Base-by-base conservation (phyloP, 2,329 filamentous ascomycete genomes). In the Cytospora piceicola region DNA sequence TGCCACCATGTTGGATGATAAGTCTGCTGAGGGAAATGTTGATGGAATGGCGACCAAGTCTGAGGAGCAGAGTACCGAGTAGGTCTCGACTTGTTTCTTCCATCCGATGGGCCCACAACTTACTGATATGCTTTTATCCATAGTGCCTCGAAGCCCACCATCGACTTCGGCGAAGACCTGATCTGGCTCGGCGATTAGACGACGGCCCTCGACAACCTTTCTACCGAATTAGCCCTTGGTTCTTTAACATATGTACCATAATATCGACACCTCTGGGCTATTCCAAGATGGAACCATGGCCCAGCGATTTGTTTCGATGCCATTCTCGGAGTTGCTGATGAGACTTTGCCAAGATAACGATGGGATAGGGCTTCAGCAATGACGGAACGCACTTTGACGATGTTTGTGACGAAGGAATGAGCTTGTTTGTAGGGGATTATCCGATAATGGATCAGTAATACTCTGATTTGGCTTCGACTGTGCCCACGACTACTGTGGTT, bases 131-230 rank as follows among this genome's bases (percentile, higher is more conserved):
- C 4, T n/a, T 49, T 1, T n/a, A n/a, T 22, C 22, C 3, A 24
- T 49, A 49, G n/a, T 14, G 4, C 1, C 46, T 24, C n/a, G 9
- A 1, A 49, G n/a, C 46, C 46, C 20, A 49, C 7, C 8, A 14
- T 22, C 9, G 61, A 30, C 1, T 63, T 55, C 39, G 55, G 61
- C 27, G 53, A 57, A n/a, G 39, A 63, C 42, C 61, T 63, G 20
- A 63, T 63, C 53, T 29, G 30, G 29, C 36, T 63, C 54, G 14
- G 29, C 30, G 34, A 51, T 3, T 63, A 22, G 29, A 39, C 14
- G 1, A 5, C 6, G 24, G 22, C 29, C 17, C 39, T n/a, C 39
- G 29, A 51, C 8, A 22, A 30, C 17, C 24, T 20, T 15, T 4
- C 30, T 52, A 22, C 4, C 52, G 4, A 51, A 27, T 14, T 5